Conservation (phyloP, 352 stramenopile species). For the Pythium myriotylum region DNA sequence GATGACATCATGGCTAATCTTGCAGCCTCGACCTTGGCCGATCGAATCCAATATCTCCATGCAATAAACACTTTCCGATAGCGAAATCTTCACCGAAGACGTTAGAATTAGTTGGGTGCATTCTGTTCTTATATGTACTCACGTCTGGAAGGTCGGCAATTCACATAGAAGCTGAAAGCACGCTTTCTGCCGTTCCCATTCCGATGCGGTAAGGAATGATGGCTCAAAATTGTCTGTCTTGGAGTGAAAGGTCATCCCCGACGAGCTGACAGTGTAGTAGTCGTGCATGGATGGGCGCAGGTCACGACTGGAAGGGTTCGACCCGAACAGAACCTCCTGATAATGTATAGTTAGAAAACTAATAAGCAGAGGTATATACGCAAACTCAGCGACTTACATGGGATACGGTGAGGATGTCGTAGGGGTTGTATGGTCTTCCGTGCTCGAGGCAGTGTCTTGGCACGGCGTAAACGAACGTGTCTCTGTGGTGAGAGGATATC, state of each 20-base stretch:
- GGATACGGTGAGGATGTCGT: conserved; percentile 61
- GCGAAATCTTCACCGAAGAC: conserved; percentile 41
- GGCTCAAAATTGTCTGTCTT: conserved; percentile 50
- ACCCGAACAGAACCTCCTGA: conserved; percentile 24
- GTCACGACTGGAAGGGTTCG: conserved; percentile 11
- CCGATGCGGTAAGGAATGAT: conserved; percentile 39
- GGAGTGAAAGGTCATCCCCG: conserved; percentile 63
- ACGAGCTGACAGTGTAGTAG: conserved; percentile 70
- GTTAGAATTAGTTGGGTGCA: no score
- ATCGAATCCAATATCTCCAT: conserved; percentile 60
- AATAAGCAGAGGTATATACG: neutral
- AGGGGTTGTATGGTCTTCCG: conserved; percentile 58
- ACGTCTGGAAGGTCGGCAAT: conserved; percentile 59
- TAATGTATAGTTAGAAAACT: neutral
- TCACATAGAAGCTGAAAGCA: conserved; percentile 43
- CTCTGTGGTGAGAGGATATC: conserved; percentile 26
- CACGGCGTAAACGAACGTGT: conserved; percentile 73
- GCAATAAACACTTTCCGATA: conserved; percentile 65
- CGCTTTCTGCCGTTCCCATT: conserved; percentile 60
- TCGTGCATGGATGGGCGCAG: conserved; percentile 37
- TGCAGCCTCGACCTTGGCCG: conserved; percentile 44
- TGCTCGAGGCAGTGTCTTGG: conserved; percentile 56
- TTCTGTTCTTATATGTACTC: conserved; percentile 4
- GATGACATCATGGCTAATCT: conserved; percentile 42
- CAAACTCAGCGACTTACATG: conserved; percentile 36